Evolutionary conservation across 2,329 filamentous ascomycete genomes (phyloP), one percentile per base, ranked within the genome.

Genomic region (Monosporascus sp.): DNA sequence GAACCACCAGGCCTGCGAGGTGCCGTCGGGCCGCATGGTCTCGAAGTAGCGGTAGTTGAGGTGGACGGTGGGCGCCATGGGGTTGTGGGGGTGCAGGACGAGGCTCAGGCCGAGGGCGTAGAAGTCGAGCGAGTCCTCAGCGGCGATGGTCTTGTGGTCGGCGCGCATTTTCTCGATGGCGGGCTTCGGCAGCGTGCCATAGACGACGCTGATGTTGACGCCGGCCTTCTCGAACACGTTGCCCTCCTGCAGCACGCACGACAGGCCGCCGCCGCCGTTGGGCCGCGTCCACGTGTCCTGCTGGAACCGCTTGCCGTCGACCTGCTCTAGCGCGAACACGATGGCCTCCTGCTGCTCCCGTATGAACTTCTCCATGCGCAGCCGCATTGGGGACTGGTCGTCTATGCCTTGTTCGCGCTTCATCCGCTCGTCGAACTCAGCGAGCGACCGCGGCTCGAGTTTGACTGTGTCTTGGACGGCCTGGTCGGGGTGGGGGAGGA

Each of bases 1-100:
- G 65, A 96, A 99, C 94, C 94, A 99, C 93, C 94, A 99, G 7
- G 91, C 88, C 59, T 93, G 90, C 50, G 79, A 86, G 60, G 79
- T 88, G 44, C 89, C 90, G 63, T 93, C 87, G 8, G 88, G 82
- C 63, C 93, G 88, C 55, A 89, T 88, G 1, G 94, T 99, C 76
- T 99, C 94, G 67, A 99, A 99, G 74, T 99, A 99, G 53, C 94
- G 85, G 78, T 97, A 97, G 77, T 99, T 99, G 62, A 99, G 80
- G 71, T 99, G 94, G 18, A 99, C 94, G 0, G 94, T 99, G 0
- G 94, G 94, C 7, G 93, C 93, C 87, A 96, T 96, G 47, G 94
- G 94, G 72, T 99, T 99, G 63, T 84, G 81, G 2, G 94, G 94
- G 70, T 99, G 94, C 50, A 97, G 77, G 25, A 99, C 93, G 70